Percentiles rank a stretch among this genome's conserved stretches.
Evolutionary conservation across 768 basidiomycete genomes (phyloP).

Genomic region (Trametes maxima): DNA sequence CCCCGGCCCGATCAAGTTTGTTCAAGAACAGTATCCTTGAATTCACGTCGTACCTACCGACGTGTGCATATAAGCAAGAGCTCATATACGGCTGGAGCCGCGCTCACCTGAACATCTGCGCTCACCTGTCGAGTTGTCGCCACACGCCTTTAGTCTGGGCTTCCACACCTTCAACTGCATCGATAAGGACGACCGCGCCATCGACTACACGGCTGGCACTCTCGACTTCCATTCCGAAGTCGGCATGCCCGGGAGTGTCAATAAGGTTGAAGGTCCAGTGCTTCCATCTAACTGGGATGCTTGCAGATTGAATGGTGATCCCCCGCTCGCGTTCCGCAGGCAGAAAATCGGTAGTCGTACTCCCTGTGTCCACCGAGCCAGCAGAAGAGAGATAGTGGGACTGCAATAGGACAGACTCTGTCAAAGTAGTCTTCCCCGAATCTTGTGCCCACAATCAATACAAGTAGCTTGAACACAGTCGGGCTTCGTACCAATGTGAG

Average conservation of each 20-base stretch:
- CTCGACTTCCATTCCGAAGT: slow-evolving; percentile 97
- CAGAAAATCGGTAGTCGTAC: slow-evolving; percentile 88
- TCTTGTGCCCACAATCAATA: slow-evolving; percentile 46
- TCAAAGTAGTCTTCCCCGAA: slow-evolving; percentile 88
- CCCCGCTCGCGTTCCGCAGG: slow-evolving; percentile 89
- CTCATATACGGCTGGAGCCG: background rate
- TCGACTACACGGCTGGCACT: slow-evolving; percentile 90
- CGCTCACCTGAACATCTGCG: slow-evolving; percentile 39
- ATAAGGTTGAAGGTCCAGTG: slow-evolving; percentile 85
- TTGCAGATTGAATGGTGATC: slow-evolving; percentile 91
- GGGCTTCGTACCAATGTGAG: slow-evolving; percentile 70
- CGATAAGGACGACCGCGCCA: slow-evolving; percentile 85
- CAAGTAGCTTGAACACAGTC: background rate
- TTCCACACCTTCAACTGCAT: slow-evolving; percentile 91
- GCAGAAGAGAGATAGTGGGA: slow-evolving; percentile 72
- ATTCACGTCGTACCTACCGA: slow-evolving; percentile 70
- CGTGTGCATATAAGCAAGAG: slow-evolving; percentile 3
- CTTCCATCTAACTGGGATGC: slow-evolving; percentile 87
- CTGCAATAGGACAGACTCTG: slow-evolving; percentile 81
- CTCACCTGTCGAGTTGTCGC: slow-evolving; percentile 82
- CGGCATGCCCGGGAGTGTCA: slow-evolving; percentile 91
- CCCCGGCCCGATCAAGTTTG: slow-evolving; percentile 86
- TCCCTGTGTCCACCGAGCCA: slow-evolving; percentile 87
- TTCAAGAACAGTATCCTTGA: slow-evolving; percentile 83
- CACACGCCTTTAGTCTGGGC: slow-evolving; percentile 90